Base-by-base conservation (phyloP, 2,329 filamentous ascomycete genomes). In the Neocucurbitaria cava region DNA sequence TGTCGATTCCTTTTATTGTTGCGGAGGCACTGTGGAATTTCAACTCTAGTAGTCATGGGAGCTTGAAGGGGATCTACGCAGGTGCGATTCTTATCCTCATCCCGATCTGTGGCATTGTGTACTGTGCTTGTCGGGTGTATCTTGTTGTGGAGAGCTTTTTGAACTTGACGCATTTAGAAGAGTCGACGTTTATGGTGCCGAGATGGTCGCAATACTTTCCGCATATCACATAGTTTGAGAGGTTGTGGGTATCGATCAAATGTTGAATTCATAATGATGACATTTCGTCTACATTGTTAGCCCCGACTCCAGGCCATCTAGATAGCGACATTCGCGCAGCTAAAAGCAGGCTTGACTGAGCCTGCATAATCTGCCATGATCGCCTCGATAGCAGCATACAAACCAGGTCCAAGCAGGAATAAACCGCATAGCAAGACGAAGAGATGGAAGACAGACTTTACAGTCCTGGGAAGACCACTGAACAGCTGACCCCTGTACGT, bases 401-500 rank as follows among this genome's bases (percentile, higher is more conserved):
- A 59, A 0, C 81, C 81, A 0, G 81, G 81, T 3, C 81, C 81
- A 15, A 83, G 69, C 55, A 83, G 57, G 62, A 84, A 83, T 58
- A 84, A 60, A 0, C 81, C 81, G 36, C 70, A 69, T 4, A 71
- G 10, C 76, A 83, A 72, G 11, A 83, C 71, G 49, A 83, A 73
- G 1, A 77, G 56, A 64, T 83, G 80, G 6, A 81, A 65, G 11
- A 80, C 56, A 3, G 78, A 80, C 77, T 80, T 77, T 5, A 78
- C 56, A 6, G 73, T 73, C 49, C 78, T 72, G 0, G 61, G 52
- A 0, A 68, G 43, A 2, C 75, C 72, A 1, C 46, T 43, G 47
- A 81, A 83, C 20, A 82, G 81, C 56, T 91, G 88, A 0, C 83
- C 87, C 23, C 78, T 78, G 48, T 89, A 83, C 88, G 93, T 90